Percentiles rank a stretch among this genome's conserved stretches.
Conservation (phyloP, 2,329 filamentous ascomycete species). For the Hypoxylon sp. region DNA sequence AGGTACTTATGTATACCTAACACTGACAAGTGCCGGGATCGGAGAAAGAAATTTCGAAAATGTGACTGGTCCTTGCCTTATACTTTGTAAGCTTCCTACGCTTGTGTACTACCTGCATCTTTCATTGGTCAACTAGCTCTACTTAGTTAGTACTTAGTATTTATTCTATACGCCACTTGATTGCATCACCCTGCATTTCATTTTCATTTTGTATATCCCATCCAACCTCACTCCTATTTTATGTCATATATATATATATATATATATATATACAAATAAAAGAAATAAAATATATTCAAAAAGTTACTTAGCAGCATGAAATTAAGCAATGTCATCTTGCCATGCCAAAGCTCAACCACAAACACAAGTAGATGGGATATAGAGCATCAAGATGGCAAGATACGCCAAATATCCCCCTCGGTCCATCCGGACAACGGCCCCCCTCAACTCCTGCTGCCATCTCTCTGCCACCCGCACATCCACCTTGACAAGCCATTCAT, state of each 20-base stretch:
- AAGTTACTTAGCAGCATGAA: constrained; percentile 12
- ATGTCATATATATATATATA: no score
- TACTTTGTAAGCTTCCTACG: constrained; percentile 5
- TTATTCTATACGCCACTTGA: background rate
- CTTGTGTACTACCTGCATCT: background rate
- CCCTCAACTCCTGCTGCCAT: constrained; percentile 46
- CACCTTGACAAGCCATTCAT: constrained; percentile 75
- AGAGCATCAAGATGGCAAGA: constrained; percentile 28
- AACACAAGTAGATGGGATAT: constrained; percentile 32
- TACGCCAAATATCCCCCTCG: constrained; percentile 35
- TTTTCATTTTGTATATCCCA: no score
- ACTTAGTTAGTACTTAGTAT: constrained; percentile 4
- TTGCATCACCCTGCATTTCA: constrained; percentile 5
- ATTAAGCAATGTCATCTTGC: constrained; percentile 34
- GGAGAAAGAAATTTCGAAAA: constrained; percentile 38
- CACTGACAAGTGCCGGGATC: constrained; percentile 38
- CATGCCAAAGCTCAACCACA: constrained; percentile 7
- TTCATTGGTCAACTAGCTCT: constrained; percentile 20
- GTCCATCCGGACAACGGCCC: constrained; percentile 20
- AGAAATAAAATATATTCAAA: background rate
- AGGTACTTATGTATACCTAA: no score
- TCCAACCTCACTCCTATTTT: no score
- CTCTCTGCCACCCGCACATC: constrained; percentile 75
- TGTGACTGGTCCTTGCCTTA: no score
- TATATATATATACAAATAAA: no score